Evolutionary conservation across 208 protist species (phyloP).

Genomic region (Crithidia acanthocephali): DNA sequence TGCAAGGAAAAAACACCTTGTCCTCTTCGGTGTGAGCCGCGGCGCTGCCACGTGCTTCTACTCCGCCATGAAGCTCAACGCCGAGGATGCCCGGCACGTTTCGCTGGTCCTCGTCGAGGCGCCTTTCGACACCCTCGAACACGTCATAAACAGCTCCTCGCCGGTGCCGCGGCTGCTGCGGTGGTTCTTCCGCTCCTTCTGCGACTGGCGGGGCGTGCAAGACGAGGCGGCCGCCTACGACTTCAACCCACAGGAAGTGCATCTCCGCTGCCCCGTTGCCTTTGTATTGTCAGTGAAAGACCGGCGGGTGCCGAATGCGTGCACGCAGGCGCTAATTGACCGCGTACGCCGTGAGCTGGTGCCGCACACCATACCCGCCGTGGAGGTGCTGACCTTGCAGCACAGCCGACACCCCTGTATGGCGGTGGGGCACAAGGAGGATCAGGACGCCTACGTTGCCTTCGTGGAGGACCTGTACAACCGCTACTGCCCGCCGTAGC

Average conservation of each 20-base stretch:
- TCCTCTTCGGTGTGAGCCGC: conserved; percentile 87
- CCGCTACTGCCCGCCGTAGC: conserved; percentile 58
- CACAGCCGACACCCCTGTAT: conserved; percentile 83
- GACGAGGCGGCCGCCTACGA: conserved; percentile 55
- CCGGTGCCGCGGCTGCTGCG: conserved; percentile 56
- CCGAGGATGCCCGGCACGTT: conserved; percentile 65
- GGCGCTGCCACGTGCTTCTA: conserved; percentile 86
- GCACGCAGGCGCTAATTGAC: conserved; percentile 75
- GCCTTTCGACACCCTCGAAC: conserved; percentile 81
- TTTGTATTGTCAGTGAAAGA: conserved; percentile 85
- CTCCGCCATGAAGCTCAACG: conserved; percentile 74
- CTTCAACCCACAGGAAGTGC: conserved; percentile 56
- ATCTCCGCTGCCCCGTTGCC: conserved; percentile 76
- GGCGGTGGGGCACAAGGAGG: conserved; percentile 71
- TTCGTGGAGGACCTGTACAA: conserved; percentile 84
- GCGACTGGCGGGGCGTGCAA: conserved; percentile 58
- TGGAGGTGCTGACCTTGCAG: conserved; percentile 79
- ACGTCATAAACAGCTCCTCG: conserved; percentile 73
- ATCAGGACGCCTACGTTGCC: conserved; percentile 82
- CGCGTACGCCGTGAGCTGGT: conserved; percentile 54
- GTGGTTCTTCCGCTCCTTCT: conserved; percentile 77
- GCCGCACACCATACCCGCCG: conserved; percentile 71
- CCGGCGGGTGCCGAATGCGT: conserved; percentile 69
- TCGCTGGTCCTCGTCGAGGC: conserved; percentile 87
- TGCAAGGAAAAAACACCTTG: conserved; percentile 44